Evolutionary conservation across 768 basidiomycete genomes (phyloP), one percentile per base, ranked within the genome.

Genomic region (Boletus rubescentipes): DNA sequence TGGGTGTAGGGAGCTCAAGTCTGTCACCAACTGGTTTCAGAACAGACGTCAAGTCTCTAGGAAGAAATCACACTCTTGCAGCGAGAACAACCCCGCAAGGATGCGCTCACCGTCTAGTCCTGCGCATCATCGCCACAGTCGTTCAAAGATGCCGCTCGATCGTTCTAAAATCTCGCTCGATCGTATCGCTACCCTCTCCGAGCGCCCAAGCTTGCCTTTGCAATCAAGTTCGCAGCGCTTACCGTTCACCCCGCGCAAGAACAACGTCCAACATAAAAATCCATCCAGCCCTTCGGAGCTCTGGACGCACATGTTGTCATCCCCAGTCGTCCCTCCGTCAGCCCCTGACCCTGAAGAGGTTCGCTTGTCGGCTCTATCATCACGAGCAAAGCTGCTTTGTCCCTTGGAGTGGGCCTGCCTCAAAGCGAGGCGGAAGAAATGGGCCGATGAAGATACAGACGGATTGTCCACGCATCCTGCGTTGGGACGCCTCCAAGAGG

Each of bases 21-120:
- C 84, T 1, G 83, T 86, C 49, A 86, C 86, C 11, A 86, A 89
- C 46, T 91, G 89, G 89, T 89, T 89, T 66, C 89, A 91, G 68
- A 90, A 91, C 70, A 87, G 81, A 70, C 85, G 88, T 18, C 86
- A 89, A 61, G 85, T 67, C 16, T 60, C 60, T 11, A 61, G 62
- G 49, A 66, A 44, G 45, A 70, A 63, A 53, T 61, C 60, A 1
- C 54, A 30, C 39, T 42, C 58, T 5, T 57, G 39, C 37, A 63
- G 50, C 32, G 70, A 71, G 49, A 72, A 70, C 51, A 36, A 54
- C n/a, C 58, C 49, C 14, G 8, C 53, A 18, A 60, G 34, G 47
- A 46, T 45, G 23, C 46, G 40, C 12, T 20, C 20, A 18, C 34
- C 37, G 1, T 40, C 51, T 18, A 60, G 60, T 45, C 59, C 52